Conservation (phyloP, 352 stramenopile genomes). For the Phytopythium ostracodes region DNA sequence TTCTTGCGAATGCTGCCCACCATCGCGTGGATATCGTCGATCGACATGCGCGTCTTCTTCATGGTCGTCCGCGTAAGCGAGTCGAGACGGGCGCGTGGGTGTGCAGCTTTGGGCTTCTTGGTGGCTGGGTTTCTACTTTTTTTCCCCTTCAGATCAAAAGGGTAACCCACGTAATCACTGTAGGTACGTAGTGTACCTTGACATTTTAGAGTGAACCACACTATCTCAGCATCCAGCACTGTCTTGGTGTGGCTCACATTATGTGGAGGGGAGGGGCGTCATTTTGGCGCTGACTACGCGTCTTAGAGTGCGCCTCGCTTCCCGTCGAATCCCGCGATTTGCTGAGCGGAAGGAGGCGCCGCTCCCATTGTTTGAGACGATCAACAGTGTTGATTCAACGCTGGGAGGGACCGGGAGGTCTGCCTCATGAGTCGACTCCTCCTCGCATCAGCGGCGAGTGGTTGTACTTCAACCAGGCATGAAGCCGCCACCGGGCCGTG, state of each 20-base stretch:
- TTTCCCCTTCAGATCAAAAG: too few relatives aligned
- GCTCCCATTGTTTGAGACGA: too few relatives aligned
- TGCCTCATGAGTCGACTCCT: background rate
- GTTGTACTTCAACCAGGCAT: background rate
- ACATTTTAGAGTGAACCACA: background rate
- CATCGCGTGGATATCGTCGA: slow-evolving; percentile 87
- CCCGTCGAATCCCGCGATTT: background rate
- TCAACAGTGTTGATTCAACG: too few relatives aligned
- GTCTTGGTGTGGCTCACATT: background rate
- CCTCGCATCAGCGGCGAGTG: background rate
- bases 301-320: background rate
- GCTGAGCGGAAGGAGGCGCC: background rate
- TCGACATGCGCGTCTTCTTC: slow-evolving; percentile 87
- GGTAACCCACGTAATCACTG: too few relatives aligned
- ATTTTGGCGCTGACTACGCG: too few relatives aligned
- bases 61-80: slow-evolving; percentile 23
- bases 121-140: too few relatives aligned
- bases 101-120: background rate
- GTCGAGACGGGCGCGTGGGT: background rate
- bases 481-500: background rate
- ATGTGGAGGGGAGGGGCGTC: background rate
- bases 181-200: too few relatives aligned
- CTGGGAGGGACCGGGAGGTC: background rate
- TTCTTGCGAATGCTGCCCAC: slow-evolving; percentile 82
- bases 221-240: background rate